Evolutionary conservation across 2,329 filamentous ascomycete genomes (phyloP), one percentile per base, ranked within the genome.

Genomic region (Cephalotrichum gorgonifer): DNA sequence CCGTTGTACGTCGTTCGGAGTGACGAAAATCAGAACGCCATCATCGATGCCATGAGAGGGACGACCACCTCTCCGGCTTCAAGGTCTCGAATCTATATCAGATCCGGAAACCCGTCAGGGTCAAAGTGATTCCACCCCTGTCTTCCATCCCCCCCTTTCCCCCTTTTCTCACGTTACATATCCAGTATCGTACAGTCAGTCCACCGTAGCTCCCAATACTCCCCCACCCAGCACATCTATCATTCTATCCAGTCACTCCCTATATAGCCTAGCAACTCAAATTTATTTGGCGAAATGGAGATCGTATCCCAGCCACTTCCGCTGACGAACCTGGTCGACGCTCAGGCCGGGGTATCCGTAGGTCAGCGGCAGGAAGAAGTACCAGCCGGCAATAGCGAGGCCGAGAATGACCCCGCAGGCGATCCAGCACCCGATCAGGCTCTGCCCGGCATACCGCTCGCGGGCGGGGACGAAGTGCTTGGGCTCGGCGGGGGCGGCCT

Each of bases 241-340:
- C 35, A 39, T 39, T 39, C 27, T 47, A 26, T 15, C 44, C 26
- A 26, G 44, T 26, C 22, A 7, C 14, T 39, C 28, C 23, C n/a
- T 43, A 28, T 14, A 11, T n/a, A n/a, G n/a, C n/a, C n/a, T n/a
- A n/a, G n/a, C n/a, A n/a, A n/a, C n/a, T n/a, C n/a, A n/a, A n/a
- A n/a, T 53, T 71, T 85, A 98, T 79, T 98, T 98, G 52, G 93
- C 93, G 73, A 98, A 98, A 72, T 98, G 93, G 63, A 98, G 76
- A 65, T 98, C 93, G 64, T 97, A 98, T 55, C 87, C 86, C 56
- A 98, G 75, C 91, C 91, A 97, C 75, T 96, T 96, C 66, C 93
- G 83, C 54, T 83, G 78, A 54, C 85, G 69, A 27, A 98, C 86
- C 63, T 88, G 75, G 12, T 83, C 79, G 17, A 95, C 84, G 50